Base-by-base conservation (phyloP, 192 early-diverging fungal genomes). In the Chytriomyces confervae region DNA sequence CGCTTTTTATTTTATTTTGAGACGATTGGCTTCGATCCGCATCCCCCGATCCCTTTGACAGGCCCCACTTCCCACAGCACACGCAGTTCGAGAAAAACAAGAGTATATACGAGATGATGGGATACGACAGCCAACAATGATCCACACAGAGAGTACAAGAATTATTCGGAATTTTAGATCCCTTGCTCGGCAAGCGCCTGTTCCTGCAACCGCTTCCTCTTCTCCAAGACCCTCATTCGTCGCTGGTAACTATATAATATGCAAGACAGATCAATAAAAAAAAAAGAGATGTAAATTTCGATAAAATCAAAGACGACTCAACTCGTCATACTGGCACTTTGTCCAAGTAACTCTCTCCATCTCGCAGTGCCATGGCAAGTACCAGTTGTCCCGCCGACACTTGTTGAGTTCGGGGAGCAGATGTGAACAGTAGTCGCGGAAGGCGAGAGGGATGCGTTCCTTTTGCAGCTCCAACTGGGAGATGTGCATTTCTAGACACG, bases 301-400 rank as follows among this genome's bases (percentile, higher is more conserved):
- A n/a, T n/a, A n/a, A 57, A 83, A 50, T 91, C 92, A n/a, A n/a
- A 69, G 95, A 92, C 46, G 95, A 16, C 78, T 77, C 43, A 68
- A 87, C 88, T 98, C 97, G 72, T 96, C 93, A 84, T 97, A 97
- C 89, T 96, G 94, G 84, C 97, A 98, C 80, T 97, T 95, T 81
- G 94, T 93, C 83, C 94, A 98, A 63, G 86, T 86, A 61, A 96
- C 92, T 68, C 93, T 84, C 83, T 97, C 95, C 63, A 91, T 86
- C 82, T 92, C 92, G 88, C 97, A 98, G 80, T 95, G 94, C 95
- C 95, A 97, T 23, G 97, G 97, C 73, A 95, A 66, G 82, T 95
- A 97, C 80, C 86, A 92, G 79, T 88, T 94, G 60, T 91, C 89
- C 72, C 86, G 87, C 62, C 97, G 86, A 86, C 97, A 98, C 81